Evolutionary conservation across 805 yeast genomes (phyloP), one percentile per base, ranked within the genome.

Genomic region (Candida maesae): DNA sequence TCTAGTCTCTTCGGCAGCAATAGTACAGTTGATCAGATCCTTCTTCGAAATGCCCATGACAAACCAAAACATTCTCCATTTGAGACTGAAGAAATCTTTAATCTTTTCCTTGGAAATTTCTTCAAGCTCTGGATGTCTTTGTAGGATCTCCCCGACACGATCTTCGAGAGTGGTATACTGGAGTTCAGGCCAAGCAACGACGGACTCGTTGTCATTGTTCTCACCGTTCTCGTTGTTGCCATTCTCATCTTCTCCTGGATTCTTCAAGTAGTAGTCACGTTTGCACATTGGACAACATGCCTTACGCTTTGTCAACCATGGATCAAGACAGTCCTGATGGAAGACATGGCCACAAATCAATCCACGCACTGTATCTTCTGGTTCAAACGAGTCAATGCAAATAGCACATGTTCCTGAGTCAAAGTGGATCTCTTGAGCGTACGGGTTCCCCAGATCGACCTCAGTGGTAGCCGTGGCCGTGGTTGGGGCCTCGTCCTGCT

Each of bases 241-340:
- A 1, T 38, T 15, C 18, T 36, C 39, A 24, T n/a, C n/a, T n/a
- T n/a, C n/a, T n/a, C n/a, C n/a, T n/a, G n/a, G n/a, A n/a, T 46
- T 47, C 42, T 57, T 56, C 45, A 60, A 12, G 52, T 70, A 76
- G 56, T 79, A 81, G 56, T 80, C 88, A 24, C 81, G 65, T 54
- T 85, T 84, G 62, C 95, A 86, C 68, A 81, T 78, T 8, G 95
- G 95, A 58, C 95, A 86, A 52, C 86, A 81, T 1, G 89, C 90
- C 35, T 83, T 72, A 50, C 91, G 67, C 47, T 76, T 74, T 3
- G 78, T 79, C 35, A 86, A 65, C 95, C 95, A 86, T 2, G 90
- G 90, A 48, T 82, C 88, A 39, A 87, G 71, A 61, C 95, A 86
- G 14, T 73, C 81, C 17, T 80, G 70, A 55, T 86, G 95, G 71